Evolutionary conservation across 1,284 basidiomycete genomes (phyloP), one percentile per base, ranked within the genome.

Genomic region (Sanghuangporus baumii): DNA sequence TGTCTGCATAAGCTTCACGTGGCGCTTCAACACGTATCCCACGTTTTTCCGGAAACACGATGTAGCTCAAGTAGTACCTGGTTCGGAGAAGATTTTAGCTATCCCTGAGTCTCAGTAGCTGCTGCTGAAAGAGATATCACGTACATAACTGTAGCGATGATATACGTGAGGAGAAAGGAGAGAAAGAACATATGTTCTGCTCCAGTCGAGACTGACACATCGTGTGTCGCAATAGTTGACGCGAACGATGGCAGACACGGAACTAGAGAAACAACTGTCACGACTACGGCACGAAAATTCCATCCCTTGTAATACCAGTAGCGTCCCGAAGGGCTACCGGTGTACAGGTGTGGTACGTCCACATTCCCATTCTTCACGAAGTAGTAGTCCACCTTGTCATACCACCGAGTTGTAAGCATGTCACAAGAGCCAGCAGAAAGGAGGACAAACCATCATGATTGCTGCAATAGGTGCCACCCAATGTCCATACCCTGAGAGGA

Each of bases 221-320:
- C 26, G 26, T 31, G 26, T 31, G 26, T 31, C 26, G 26, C 26
- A 31, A 31, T 31, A 31, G 2, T 31, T 31, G 26, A 31, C 26
- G 26, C 26, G 26, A 31, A 31, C 26, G 26, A 31, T 31, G 26
- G 26, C 26, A 31, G 26, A 5, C 26, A 31, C 26, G 26, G 26
- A 31, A 31, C 26, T 31, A 31, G 26, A 3, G 26, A 31, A 31
- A 31, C 3, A 31, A 31, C 5, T 11, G 52, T 54, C 16, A 52
- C 59, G 18, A 55, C 37, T 7, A 55, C 26, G 26, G 59, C 59
- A 23, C 59, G 59, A 40, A 48, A 41, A 37, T 60, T 60, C 59
- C 59, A 60, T 16, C 59, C 59, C 8, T 23, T 37, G 40, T 16
- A 37, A 48, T 60, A 60, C 59, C 59, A 60, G 38, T 60, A 60